Conservation (phyloP, 768 basidiomycete genomes). For the Lactifluus echinatus region DNA sequence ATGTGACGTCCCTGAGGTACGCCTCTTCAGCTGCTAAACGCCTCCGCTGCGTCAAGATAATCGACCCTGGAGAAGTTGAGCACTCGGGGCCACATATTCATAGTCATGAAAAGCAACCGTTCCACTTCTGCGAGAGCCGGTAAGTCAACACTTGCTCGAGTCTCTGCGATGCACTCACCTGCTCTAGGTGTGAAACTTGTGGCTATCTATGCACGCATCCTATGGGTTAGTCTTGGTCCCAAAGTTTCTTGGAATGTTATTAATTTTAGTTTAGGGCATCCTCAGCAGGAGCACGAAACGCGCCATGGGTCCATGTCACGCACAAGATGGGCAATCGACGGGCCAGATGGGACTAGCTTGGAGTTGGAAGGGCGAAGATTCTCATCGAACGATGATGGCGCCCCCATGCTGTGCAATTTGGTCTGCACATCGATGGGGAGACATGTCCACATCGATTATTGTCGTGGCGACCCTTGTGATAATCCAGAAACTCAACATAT, state of each 20-base stretch:
- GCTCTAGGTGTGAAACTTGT: conserved; percentile 43
- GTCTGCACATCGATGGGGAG: conserved; percentile 49
- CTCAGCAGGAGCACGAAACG: conserved; percentile 55
- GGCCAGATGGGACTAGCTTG: conserved; percentile 38
- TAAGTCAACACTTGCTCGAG: conserved; percentile 20
- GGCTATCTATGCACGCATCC: conserved; percentile 53
- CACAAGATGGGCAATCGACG: conserved; percentile 49
- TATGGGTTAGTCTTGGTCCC: conserved; percentile 30
- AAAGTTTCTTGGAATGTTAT: background rate
- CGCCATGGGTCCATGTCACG: conserved; percentile 55
- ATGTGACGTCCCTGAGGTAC: background rate
- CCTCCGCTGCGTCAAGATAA: conserved; percentile 39
- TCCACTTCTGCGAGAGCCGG: conserved; percentile 50
- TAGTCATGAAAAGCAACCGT: conserved; percentile 33
- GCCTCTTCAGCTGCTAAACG: conserved; percentile 38
- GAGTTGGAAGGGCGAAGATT: conserved; percentile 52
- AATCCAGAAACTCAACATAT: conserved; percentile 43
- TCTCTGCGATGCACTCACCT: background rate
- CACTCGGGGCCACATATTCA: conserved; percentile 48
- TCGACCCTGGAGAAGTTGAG: conserved; percentile 34
- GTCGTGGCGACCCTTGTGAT: conserved; percentile 38
- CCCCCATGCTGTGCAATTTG: conserved; percentile 57
- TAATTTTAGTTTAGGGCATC: conserved; percentile 35
- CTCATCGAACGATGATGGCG: conserved; percentile 45
- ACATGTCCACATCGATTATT: conserved; percentile 50